phyloP scores from a whole-genome alignment of 306 rosid genomes.

The Astragalus membranaceus region DNA sequence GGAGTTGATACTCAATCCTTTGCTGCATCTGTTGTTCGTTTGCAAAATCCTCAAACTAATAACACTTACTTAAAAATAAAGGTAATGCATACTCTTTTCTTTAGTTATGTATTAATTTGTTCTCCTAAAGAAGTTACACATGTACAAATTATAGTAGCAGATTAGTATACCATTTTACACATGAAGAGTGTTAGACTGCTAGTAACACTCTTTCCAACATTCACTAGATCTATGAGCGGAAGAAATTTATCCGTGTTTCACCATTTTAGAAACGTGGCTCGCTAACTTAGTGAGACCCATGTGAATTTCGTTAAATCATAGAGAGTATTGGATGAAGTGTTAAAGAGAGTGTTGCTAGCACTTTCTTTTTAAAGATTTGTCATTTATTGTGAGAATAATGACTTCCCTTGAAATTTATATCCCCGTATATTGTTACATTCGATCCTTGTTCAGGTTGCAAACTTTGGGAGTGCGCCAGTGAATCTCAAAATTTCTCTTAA shows the following conservation, averaged over 20 bases:
- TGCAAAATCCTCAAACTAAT: conserved; percentile 28
- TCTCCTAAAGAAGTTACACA: not conserved
- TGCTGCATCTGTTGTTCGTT: conserved; percentile 60
- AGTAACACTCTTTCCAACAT: too few species aligned
- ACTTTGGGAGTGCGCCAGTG: conserved; percentile 33
- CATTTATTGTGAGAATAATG: not conserved
- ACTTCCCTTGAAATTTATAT: too few species aligned
- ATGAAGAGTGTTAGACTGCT: too few species aligned
- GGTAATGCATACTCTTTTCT: conserved; percentile 25
- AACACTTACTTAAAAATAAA: conserved; percentile 47
- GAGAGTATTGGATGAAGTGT: too few species aligned
- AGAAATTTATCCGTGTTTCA: too few species aligned
- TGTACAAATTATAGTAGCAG: not conserved
- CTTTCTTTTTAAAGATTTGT: too few species aligned
- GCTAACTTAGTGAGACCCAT: too few species aligned
- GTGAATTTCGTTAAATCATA: too few species aligned
- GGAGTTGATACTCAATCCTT: conserved; percentile 26
- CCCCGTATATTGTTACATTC: not conserved
- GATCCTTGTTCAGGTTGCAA: conserved; percentile 44
- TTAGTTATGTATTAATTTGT: not conserved
- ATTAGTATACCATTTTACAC: too few species aligned
- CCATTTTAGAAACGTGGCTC: too few species aligned
- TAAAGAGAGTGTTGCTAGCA: too few species aligned
- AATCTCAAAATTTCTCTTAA: not conserved
- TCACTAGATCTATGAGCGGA: too few species aligned